phyloP scores from a whole-genome alignment of 768 basidiomycete genomes.

The Solioccasus polychromus region DNA sequence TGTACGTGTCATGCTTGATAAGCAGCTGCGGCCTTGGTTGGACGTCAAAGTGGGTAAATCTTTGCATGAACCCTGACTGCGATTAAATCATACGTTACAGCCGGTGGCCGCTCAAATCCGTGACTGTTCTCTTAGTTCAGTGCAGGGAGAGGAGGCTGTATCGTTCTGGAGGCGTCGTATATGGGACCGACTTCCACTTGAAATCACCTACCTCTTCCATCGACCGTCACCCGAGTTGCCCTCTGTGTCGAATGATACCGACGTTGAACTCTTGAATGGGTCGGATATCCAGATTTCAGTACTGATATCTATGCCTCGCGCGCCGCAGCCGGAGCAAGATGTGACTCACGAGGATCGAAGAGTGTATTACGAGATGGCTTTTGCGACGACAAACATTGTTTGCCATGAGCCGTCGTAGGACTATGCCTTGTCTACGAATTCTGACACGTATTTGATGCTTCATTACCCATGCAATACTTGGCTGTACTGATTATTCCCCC shows the following conservation, averaged over 20 bases:
- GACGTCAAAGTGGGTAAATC: slow-evolving; percentile 21
- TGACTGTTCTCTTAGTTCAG: not conserved
- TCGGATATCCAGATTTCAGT: slow-evolving; percentile 27
- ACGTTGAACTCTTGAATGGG: slow-evolving; percentile 11
- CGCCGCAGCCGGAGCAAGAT: slow-evolving; percentile 1
- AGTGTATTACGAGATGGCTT: slow-evolving; percentile 20
- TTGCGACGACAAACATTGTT: slow-evolving; percentile 24
- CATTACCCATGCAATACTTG: slow-evolving; percentile 1
- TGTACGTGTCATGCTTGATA: slow-evolving; percentile 10
- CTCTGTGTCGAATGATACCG: not conserved
- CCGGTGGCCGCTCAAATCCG: slow-evolving; percentile 21
- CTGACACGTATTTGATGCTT: slow-evolving; percentile 12
- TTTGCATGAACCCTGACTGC: slow-evolving; percentile 10
- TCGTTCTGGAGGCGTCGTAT: slow-evolving; percentile 23
- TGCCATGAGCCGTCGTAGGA: slow-evolving; percentile 18
- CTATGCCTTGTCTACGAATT: slow-evolving; percentile 1
- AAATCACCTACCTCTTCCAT: slow-evolving; percentile 29
- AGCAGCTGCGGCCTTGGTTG: slow-evolving; percentile 8
- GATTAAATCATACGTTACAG: slow-evolving; percentile 10
- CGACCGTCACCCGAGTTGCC: slow-evolving; percentile 10
- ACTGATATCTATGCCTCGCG: slow-evolving; percentile 29
- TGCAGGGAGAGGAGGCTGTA: slow-evolving; percentile 2
- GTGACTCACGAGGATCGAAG: not conserved
- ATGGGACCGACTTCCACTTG: slow-evolving; percentile 17
- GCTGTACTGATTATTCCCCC: slow-evolving; percentile 1